Base-by-base conservation (phyloP, 176 grass and related monocot species). In the Cocos nucifera region DNA sequence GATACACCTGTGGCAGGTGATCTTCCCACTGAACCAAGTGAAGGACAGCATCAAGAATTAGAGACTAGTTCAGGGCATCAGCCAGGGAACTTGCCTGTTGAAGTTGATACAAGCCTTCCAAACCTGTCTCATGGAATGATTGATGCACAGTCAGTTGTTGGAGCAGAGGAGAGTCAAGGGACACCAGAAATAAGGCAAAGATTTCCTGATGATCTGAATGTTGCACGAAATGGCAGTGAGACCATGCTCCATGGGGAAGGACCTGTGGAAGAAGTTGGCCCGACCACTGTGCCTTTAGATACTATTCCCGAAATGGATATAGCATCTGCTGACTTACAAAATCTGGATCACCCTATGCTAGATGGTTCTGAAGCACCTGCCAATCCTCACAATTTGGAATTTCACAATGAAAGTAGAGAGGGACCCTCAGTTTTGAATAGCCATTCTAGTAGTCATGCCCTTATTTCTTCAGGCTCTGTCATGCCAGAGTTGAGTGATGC, bases 401-500 rank as follows among this genome's bases (percentile, higher is more conserved):
- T 72, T 44, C 18, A 19, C 22, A 78, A 67, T 82, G 69, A 75
- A 70, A 20, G 17, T 68, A 78, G 65, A 53, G 69, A 77, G 22
- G 70, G 58, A 28, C 39, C 32, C 25, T 80, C 70, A 68, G 51
- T 49, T 49, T 25, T 57, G 21, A 49, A 74, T 35, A 80, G 66
- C 66, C 53, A 57, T 69, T 89, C 81, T n/a, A 83, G 82, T 50
- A 80, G 87, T 68, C 82, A 83, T 59, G 82, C 65, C 50, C 64
- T 79, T 60, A 76, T 92, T 35, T 73, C 59, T 70, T 60, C 75
- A 69, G 72, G 62, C 70, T 51, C 56, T 20, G 69, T 56, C 58
- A 54, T 78, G 56, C 76, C 73, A 57, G 88, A 86, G 65, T 27
- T 77, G 44, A 91, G 83, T 64, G 83, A 92, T 78, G 80, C 77